Base-by-base conservation (phyloP, 169 alveolate genomes). In the Plasmodium gonderi region DNA sequence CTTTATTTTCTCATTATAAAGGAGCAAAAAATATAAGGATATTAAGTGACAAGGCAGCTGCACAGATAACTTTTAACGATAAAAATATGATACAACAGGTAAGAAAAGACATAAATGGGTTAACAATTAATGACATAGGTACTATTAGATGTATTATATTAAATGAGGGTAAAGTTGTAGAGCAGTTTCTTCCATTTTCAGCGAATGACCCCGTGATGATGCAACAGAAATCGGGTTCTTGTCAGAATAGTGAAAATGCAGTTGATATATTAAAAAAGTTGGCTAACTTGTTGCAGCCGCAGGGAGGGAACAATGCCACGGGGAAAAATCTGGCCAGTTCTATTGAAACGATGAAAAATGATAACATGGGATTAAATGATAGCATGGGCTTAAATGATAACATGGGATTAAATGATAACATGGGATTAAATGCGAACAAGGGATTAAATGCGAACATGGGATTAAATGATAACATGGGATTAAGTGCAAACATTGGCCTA, bases 81-180 rank as follows among this genome's bases (percentile, higher is more conserved):
- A 72, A 40, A n/a, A 87, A 87, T 76, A 87, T 87, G 93, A 87
- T 87, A 51, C 93, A 87, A 79, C 93, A 87, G 33, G 89, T 87
- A 44, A 87, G 69, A 42, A 87, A 87, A 76, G 93, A 87, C 79
- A 87, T 87, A 12, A 87, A 87, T 33, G 93, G 93, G n/a, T 60
- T 87, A 47, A 87, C 93, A 31, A 87, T 87, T 54, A 77, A 77
- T 26, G 89, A 87, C 45, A 77, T 87, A 47, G 93, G 93, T 44
- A 87, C 93, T 64, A 77, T 87, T 75, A 74, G 93, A 54, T 87
- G 93, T 42, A 87, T 87, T 75, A 64, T 75, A 76, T 23, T 87
- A 26, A 87, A 87, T 87, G 93, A 87, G 67, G 93, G 93, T 3
- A 87, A 87, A 44, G 68, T 47, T 20, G 68, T 87, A 9, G 93